These are phyloP conservation scores for Acanthamoeba sp. DNA, from an alignment of 208 protist species.

Conservation along the genomic window DNA sequence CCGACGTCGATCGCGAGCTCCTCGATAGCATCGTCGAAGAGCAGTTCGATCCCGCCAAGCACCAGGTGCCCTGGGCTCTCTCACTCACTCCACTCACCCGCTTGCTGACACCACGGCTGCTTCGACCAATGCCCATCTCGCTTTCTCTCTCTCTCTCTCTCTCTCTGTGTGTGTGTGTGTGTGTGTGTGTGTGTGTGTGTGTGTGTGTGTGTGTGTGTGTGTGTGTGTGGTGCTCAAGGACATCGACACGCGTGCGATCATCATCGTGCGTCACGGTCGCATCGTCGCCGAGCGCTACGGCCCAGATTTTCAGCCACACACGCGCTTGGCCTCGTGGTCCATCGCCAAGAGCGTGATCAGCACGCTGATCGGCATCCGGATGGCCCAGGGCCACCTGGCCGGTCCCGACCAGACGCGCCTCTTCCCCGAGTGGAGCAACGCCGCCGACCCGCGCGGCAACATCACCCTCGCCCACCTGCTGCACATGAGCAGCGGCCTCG, in stretches of 20 bases:
- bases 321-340: conserved; percentile 2
- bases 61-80: not conserved
- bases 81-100: too few relatives aligned
- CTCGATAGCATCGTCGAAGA: not conserved
- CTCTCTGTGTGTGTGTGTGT: not conserved
- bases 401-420: not conserved
- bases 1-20: not conserved
- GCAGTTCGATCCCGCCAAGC: conserved; percentile 1
- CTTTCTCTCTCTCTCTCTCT: too few relatives aligned
- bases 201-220: too few relatives aligned
- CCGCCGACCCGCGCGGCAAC: not conserved
- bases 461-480: not conserved
- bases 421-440: conserved; percentile 18
- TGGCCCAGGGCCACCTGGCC: not conserved
- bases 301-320: not conserved
- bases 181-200: not conserved
- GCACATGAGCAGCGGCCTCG: conserved; percentile 12
- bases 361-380: not conserved
- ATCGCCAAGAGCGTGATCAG: conserved; percentile 23
- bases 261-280: not conserved
- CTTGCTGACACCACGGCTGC: too few relatives aligned
- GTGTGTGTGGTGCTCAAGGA: not conserved
- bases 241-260: not conserved
- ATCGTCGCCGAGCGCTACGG: conserved; percentile 10
- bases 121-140: not conserved